Percentiles rank a stretch among this genome's conserved stretches.
phyloP scores from a whole-genome alignment of 2,329 filamentous ascomycete genomes.

The Fusarium hainanense region DNA sequence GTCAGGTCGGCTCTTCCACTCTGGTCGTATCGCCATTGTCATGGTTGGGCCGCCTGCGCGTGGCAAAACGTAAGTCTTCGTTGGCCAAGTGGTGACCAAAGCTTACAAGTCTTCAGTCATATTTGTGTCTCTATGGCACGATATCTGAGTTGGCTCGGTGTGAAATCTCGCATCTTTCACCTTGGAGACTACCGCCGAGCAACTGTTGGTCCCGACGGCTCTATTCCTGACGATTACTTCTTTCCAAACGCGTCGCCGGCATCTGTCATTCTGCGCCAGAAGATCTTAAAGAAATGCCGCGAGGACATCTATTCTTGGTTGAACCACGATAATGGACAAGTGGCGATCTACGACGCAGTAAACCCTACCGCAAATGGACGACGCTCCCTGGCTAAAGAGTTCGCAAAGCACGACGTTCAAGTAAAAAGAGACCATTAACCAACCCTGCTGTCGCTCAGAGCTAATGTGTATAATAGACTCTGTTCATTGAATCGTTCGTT shows the following conservation, averaged over 20 bases:
- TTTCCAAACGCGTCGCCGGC: slow-evolving; percentile 93
- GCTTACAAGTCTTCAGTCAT: slow-evolving; percentile 66
- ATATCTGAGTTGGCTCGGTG: slow-evolving; percentile 95
- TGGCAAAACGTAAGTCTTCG: slow-evolving; percentile 82
- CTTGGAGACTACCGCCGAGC: slow-evolving; percentile 95
- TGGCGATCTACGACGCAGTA: slow-evolving; percentile 98
- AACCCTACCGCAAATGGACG: slow-evolving; percentile 89
- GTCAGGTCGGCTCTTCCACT: slow-evolving; percentile 96
- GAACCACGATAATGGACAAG: slow-evolving; percentile 96
- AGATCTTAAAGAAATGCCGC: slow-evolving; percentile 96
- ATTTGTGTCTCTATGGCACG: slow-evolving; percentile 95
- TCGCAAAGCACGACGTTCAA: slow-evolving; percentile 96
- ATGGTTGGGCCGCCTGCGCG: slow-evolving; percentile 95
- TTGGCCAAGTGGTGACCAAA: background rate
- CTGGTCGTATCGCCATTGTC: slow-evolving; percentile 94
- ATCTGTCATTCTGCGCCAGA: slow-evolving; percentile 93
- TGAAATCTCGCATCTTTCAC: slow-evolving; percentile 98
- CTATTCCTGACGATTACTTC: slow-evolving; percentile 97
- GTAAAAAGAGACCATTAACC: slow-evolving; percentile 55
- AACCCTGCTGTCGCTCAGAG: background rate
- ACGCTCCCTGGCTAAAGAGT: slow-evolving; percentile 89
- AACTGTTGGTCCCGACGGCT: slow-evolving; percentile 83
- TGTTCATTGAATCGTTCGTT: slow-evolving; percentile 97
- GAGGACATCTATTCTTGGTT: slow-evolving; percentile 97
- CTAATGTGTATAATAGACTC: slow-evolving; percentile 66